Percentiles rank a stretch among this genome's conserved stretches.
Evolutionary conservation across 441 rosid genomes (phyloP).

Genomic region (Pelargonium citronellum): DNA sequence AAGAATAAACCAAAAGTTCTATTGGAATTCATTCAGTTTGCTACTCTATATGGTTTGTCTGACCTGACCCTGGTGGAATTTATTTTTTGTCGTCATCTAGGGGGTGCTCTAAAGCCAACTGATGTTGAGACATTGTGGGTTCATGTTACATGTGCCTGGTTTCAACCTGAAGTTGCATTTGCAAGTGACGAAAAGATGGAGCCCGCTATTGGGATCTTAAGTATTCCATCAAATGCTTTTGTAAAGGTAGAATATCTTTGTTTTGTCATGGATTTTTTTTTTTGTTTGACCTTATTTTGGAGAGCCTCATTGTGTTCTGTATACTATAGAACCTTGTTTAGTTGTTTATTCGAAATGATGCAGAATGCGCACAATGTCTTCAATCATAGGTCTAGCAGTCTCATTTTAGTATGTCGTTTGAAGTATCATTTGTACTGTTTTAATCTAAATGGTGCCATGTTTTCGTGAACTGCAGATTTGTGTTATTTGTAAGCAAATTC

Average conservation of each 20-base stretch:
- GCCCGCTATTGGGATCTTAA: slow-evolving; percentile 91
- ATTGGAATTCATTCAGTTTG: not conserved
- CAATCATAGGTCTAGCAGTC: too few species aligned
- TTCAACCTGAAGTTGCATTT: slow-evolving; percentile 96
- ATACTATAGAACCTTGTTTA: too few species aligned
- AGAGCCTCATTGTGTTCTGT: too few species aligned
- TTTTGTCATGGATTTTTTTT: slow-evolving; percentile 5
- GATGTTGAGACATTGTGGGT: slow-evolving; percentile 95
- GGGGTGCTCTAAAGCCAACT: slow-evolving; percentile 97
- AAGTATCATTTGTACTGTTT: not conserved
- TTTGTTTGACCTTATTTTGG: too few species aligned
- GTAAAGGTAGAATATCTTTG: slow-evolving; percentile 55
- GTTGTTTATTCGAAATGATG: too few species aligned
- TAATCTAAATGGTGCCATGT: slow-evolving; percentile 20
- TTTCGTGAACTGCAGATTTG: slow-evolving; percentile 61
- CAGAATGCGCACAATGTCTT: too few species aligned
- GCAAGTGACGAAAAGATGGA: slow-evolving; percentile 99
- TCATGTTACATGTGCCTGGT: slow-evolving; percentile 99
- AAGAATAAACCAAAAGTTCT: too few species aligned
- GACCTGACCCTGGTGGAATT: not conserved
- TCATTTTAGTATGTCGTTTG: too few species aligned
- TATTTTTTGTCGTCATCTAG: slow-evolving; percentile 26
- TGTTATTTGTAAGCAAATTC: slow-evolving; percentile 97
- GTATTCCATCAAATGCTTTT: slow-evolving; percentile 90
- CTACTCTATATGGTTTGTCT: not conserved